Evolutionary conservation across 805 yeast species (phyloP).

Genomic region (Torulaspora franciscae): DNA sequence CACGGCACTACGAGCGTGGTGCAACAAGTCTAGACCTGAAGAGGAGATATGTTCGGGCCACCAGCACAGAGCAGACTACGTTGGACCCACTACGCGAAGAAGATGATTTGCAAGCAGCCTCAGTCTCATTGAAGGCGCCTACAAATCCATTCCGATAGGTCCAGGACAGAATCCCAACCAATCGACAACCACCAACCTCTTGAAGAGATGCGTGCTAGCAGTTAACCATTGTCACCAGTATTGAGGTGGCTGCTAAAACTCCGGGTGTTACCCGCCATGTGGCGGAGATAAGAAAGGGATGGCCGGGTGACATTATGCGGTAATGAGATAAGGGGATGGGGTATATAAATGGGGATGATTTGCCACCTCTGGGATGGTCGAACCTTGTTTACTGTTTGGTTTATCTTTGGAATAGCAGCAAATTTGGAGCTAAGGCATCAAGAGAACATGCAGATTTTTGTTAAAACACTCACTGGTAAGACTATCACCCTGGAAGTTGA

Average conservation of each 20-base stretch:
- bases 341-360: slow-evolving; percentile 4
- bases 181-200: not conserved
- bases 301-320: slow-evolving; percentile 1
- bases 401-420: not conserved
- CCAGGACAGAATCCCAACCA: not conserved
- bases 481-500: slow-evolving; percentile 77
- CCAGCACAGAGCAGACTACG: slow-evolving; percentile 2
- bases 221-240: not conserved
- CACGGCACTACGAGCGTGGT: slow-evolving; percentile 8
- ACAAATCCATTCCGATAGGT: slow-evolving; percentile 10
- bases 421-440: slow-evolving; percentile 46
- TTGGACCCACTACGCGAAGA: slow-evolving; percentile 31
- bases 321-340: slow-evolving; percentile 2
- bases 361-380: slow-evolving; percentile 5
- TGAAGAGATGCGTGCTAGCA: not conserved
- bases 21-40: slow-evolving; percentile 19
- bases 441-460: slow-evolving; percentile 79
- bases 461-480: slow-evolving; percentile 81
- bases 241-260: not conserved
- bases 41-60: slow-evolving; percentile 3
- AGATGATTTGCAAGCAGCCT: slow-evolving; percentile 9
- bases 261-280: slow-evolving; percentile 1
- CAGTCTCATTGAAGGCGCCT: slow-evolving; percentile 2
- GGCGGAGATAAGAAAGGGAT: not conserved
- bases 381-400: not conserved